Evolutionary conservation across 1,139 yeast genomes (phyloP), one percentile per base, ranked within the genome.

Genomic region (Blastobotrys elegans): DNA sequence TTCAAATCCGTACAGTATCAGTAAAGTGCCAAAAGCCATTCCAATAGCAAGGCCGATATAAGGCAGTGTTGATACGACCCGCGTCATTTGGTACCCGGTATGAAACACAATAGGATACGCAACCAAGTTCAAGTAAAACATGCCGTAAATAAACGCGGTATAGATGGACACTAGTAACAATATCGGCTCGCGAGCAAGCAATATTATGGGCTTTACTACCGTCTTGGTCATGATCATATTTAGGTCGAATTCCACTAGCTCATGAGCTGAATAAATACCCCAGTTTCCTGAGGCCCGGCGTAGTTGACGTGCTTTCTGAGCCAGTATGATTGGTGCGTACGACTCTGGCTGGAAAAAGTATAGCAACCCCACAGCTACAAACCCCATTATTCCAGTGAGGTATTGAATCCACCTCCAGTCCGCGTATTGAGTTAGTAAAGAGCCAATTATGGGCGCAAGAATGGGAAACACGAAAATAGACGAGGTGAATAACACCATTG

Each of bases 221-320:
- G 82, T 84, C 58, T 81, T 83, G 55, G 82, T 80, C 18, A 72
- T 76, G 53, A 87, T 79, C 18, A 82, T 89, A 57, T 72, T 73
- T 43, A 85, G 48, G 27, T 79, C 71, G 43, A 85, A 69, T 44
- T 74, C 73, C 47, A 79, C 74, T 56, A 80, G 84, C 62, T 87
- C 95, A 59, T 83, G 90, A 4, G 90, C 82, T 22, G 95, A 92
- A 60, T 78, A 80, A 46, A 86, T 82, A 34, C 87, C 87, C 95
- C 95, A 85, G 61, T 76, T 79, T 4, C 68, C 69, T 1, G 70
- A 65, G 55, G 75, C 67, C 57, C 74, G 75, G 60, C 68, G 72
- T 71, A 76, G 67, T 17, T 52, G 55, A 51, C 66, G 69, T n/a
- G 80, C 80, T 54, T 73, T 73, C 13, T 54, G 49, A 4, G 64